Evolutionary conservation across 2,329 filamentous ascomycete genomes (phyloP).

Genomic region (Cryphonectria naterciae): DNA sequence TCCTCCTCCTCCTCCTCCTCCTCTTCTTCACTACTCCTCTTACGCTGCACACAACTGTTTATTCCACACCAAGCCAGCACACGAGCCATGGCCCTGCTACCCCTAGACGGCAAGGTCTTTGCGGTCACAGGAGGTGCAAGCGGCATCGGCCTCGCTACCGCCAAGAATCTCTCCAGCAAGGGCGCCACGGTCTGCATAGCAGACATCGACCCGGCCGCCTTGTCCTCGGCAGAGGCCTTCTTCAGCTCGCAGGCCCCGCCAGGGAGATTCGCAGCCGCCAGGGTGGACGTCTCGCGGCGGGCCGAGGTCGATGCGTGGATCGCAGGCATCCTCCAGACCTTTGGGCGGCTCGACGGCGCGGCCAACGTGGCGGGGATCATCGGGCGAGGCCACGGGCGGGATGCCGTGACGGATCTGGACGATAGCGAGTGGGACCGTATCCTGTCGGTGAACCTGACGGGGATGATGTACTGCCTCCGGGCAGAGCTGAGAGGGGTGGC

Average conservation of each 20-base stretch:
- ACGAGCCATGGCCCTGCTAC: conserved; percentile 6
- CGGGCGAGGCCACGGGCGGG: conserved; percentile 47
- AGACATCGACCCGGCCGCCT: conserved; percentile 41
- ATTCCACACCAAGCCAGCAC: neutral
- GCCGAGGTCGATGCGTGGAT: conserved; percentile 57
- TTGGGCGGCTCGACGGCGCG: conserved; percentile 58
- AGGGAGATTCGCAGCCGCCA: conserved; percentile 32
- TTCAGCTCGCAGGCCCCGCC: conserved; percentile 34
- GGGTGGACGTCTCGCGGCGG: conserved; percentile 53
- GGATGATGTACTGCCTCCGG: conserved; percentile 56
- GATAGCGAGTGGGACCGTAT: conserved; percentile 54
- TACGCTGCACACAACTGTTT: neutral
- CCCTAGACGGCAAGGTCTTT: conserved; percentile 28
- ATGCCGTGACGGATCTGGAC: conserved; percentile 47
- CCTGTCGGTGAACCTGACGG: conserved; percentile 54
- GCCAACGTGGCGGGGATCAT: conserved; percentile 59
- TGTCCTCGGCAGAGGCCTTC: conserved; percentile 38
- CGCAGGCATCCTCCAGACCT: conserved; percentile 47
- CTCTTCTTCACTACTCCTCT: neutral
- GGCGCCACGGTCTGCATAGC: conserved; percentile 46
- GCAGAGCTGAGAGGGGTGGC: conserved; percentile 50
- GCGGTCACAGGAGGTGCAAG: conserved; percentile 31
- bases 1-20: neutral
- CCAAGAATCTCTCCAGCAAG: conserved; percentile 41
- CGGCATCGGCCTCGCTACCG: conserved; percentile 48